Evolutionary conservation across 1,139 yeast genomes (phyloP).

Genomic region (Saccharomyces hybrid): DNA sequence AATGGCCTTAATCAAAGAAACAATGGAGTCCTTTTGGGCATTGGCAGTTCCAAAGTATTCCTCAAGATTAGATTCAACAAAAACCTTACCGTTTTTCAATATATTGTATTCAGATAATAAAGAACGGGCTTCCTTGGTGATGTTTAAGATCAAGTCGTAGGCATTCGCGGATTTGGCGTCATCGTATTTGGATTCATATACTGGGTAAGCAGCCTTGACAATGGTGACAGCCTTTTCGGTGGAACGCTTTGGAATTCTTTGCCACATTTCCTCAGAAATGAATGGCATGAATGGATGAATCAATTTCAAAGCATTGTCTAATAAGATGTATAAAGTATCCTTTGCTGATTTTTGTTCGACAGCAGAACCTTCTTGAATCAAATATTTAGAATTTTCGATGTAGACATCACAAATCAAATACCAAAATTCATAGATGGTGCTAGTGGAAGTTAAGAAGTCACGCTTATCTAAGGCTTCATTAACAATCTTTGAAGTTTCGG

Average conservation of each 20-base stretch:
- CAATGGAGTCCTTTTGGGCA: conserved; percentile 75
- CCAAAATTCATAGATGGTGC: conserved; percentile 89
- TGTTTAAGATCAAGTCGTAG: conserved; percentile 76
- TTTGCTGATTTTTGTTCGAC: conserved; percentile 82
- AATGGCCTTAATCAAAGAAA: conserved; percentile 86
- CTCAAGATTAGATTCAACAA: conserved; percentile 57
- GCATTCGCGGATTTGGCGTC: conserved; percentile 59
- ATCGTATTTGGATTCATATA: conserved; percentile 50
- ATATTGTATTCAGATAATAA: conserved; percentile 84
- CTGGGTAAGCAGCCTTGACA: conserved; percentile 73
- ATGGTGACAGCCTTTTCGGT: conserved; percentile 66
- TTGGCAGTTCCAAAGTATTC: conserved; percentile 41
- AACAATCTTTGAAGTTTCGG: conserved; percentile 59
- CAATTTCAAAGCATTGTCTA: conserved; percentile 84
- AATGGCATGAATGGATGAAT: conserved; percentile 99
- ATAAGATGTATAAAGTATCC: conserved; percentile 86
- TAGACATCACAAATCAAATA: conserved; percentile 92
- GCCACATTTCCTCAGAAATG: conserved; percentile 97
- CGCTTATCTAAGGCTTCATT: conserved; percentile 68
- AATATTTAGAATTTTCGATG: conserved; percentile 91
- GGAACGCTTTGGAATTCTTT: conserved; percentile 85
- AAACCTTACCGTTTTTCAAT: conserved; percentile 78
- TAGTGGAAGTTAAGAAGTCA: conserved; percentile 85
- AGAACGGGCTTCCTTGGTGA: conserved; percentile 89
- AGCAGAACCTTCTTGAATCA: conserved; percentile 84